These are phyloP conservation scores for Sabuloglossum arenarium DNA, from an alignment of 495 filamentous ascomycete species.

Conservation along the genomic window DNA sequence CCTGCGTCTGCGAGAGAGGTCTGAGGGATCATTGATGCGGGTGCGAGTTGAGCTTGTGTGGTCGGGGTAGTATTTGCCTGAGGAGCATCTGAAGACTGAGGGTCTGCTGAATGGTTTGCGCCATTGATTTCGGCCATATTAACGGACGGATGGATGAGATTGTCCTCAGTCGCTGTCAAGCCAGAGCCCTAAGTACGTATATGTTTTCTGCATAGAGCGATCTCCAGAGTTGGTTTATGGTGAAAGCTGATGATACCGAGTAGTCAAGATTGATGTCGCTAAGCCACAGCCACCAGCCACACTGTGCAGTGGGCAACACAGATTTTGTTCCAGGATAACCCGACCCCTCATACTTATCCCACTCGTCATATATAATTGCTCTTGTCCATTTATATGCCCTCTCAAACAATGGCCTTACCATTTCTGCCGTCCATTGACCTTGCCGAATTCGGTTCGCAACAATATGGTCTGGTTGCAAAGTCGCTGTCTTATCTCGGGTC, in stretches of 20 bases:
- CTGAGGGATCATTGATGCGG: slow-evolving; percentile 11
- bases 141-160: neutral
- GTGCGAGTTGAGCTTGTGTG: neutral
- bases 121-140: neutral
- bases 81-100: neutral
- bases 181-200: too few species aligned
- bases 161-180: too few species aligned
- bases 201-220: too few species aligned
- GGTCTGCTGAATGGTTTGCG: neutral
- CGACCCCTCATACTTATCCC: too few species aligned
- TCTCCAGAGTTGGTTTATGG: too few species aligned
- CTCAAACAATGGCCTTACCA: neutral
- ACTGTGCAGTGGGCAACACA: too few species aligned
- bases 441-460: neutral
- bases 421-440: neutral
- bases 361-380: neutral
- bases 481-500: slow-evolving; percentile 54
- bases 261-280: too few species aligned
- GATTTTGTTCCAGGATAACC: neutral
- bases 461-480: neutral
- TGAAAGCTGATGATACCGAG: too few species aligned
- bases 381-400: neutral
- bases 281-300: too few species aligned
- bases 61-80: neutral
- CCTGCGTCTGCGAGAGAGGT: slow-evolving; percentile 40